A percentile compares a stretch with the other conserved stretches of the same genome.
These are phyloP conservation scores for Lignosus rhinocerotis DNA, from an alignment of 1,284 basidiomycete genomes.

Conservation along the genomic window DNA sequence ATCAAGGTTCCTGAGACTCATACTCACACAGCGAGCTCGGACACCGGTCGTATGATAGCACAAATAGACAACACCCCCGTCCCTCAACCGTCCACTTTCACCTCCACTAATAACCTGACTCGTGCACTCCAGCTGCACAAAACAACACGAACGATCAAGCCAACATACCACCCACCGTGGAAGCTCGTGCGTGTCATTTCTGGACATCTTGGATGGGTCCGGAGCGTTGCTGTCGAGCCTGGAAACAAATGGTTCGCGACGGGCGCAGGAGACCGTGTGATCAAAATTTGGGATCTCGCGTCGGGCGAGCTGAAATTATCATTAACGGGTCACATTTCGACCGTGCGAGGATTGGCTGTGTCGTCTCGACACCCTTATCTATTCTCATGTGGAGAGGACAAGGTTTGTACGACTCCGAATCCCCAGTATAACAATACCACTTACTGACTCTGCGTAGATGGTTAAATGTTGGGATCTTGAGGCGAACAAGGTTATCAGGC, in stretches of 20 bases:
- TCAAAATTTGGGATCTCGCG: slow-evolving; percentile 99
- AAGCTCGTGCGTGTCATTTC: slow-evolving; percentile 97
- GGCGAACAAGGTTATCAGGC: slow-evolving; percentile 97
- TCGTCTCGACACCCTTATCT: slow-evolving; percentile 94
- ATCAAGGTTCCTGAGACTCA: neutral
- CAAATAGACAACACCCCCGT: slow-evolving; percentile 69
- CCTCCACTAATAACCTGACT: slow-evolving; percentile 67
- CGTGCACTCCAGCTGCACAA: slow-evolving; percentile 89
- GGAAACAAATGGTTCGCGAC: slow-evolving; percentile 99
- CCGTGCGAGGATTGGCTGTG: slow-evolving; percentile 92
- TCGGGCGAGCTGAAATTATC: slow-evolving; percentile 94
- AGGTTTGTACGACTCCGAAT: slow-evolving; percentile 49
- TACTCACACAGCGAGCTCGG: slow-evolving; percentile 39
- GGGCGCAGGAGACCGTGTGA: slow-evolving; percentile 95
- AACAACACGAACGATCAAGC: slow-evolving; percentile 90
- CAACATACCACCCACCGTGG: slow-evolving; percentile 94
- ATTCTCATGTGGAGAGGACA: slow-evolving; percentile 97
- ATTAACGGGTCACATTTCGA: slow-evolving; percentile 96
- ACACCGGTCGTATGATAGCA: slow-evolving; percentile 65
- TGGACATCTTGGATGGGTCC: slow-evolving; percentile 98
- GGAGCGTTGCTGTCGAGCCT: slow-evolving; percentile 93
- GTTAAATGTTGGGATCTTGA: slow-evolving; percentile 99
- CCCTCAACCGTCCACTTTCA: slow-evolving; percentile 64
- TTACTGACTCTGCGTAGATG: slow-evolving; percentile 58
- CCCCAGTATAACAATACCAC: neutral